Conservation (phyloP, 1,139 yeast genomes). For the Pneumocystis wakefieldiae region DNA sequence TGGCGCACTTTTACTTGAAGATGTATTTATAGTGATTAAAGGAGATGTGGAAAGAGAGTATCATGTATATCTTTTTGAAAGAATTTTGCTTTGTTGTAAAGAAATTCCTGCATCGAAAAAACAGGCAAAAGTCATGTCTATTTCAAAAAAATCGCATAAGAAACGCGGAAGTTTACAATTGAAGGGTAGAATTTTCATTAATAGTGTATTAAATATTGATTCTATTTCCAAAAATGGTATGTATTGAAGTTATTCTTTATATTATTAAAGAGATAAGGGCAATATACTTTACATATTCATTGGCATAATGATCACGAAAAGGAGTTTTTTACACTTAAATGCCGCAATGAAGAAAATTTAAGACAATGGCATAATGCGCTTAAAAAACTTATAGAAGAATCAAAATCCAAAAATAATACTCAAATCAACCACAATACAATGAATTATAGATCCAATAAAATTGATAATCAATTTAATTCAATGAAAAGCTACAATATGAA, state of each 20-base stretch:
- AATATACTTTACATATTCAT: conserved; percentile 14
- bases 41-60: conserved; percentile 75
- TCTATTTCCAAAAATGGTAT: conserved; percentile 7
- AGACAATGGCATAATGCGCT: conserved; percentile 17
- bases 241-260: conserved; percentile 5
- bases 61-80: conserved; percentile 77
- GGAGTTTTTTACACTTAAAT: conserved; percentile 16
- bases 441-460: not conserved
- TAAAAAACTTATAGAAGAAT: conserved; percentile 11
- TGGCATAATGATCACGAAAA: conserved; percentile 15
- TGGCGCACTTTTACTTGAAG: conserved; percentile 73
- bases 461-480: conserved; percentile 6
- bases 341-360: conserved; percentile 17
- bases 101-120: conserved; percentile 24
- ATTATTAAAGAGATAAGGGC: conserved; percentile 4
- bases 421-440: conserved; percentile 1
- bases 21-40: conserved; percentile 57
- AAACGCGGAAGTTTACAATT: conserved; percentile 21
- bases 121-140: conserved; percentile 9
- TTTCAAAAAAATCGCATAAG: conserved; percentile 10
- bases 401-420: not conserved
- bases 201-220: conserved; percentile 25
- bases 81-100: conserved; percentile 66
- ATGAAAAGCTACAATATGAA: conserved; percentile 2
- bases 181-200: conserved; percentile 30